Conservation (phyloP, 73 alveolate genomes). For the Symbiodinium natans region DNA sequence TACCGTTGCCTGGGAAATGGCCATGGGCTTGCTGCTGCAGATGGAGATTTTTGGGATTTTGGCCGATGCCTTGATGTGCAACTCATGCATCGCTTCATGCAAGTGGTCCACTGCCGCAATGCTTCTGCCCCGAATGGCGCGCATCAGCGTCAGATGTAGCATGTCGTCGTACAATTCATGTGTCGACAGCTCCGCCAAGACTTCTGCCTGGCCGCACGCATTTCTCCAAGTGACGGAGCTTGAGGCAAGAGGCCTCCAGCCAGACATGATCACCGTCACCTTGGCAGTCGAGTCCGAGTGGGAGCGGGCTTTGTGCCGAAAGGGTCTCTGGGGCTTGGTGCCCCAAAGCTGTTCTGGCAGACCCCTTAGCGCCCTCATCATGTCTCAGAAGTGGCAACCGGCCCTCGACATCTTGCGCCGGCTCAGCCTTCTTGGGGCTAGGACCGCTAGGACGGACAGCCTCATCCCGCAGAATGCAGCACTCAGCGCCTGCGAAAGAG, state of each 20-base stretch:
- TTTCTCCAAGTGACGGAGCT: background rate
- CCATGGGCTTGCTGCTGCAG: background rate
- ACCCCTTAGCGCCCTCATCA: background rate
- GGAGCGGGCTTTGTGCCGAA: background rate
- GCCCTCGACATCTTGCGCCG: background rate
- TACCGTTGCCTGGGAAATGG: background rate
- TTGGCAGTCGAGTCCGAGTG: background rate
- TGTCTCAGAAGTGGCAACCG: background rate
- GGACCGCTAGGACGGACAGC: background rate
- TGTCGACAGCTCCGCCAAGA: background rate
- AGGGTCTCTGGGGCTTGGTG: no score
- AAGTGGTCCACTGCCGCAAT: background rate
- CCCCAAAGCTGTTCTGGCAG: background rate
- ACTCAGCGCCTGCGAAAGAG: background rate
- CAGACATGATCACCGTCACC: background rate
- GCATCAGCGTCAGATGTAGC: background rate
- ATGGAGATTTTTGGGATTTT: background rate
- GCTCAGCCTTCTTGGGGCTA: background rate
- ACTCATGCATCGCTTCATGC: background rate
- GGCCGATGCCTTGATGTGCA: background rate
- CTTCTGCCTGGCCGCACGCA: background rate
- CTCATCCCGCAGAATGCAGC: background rate
- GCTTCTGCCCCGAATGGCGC: background rate
- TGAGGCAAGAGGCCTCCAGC: background rate
- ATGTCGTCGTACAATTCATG: background rate